These are phyloP conservation scores for Hortaea werneckii DNA, from an alignment of 2,329 filamentous ascomycete species.

Conservation along the genomic window DNA sequence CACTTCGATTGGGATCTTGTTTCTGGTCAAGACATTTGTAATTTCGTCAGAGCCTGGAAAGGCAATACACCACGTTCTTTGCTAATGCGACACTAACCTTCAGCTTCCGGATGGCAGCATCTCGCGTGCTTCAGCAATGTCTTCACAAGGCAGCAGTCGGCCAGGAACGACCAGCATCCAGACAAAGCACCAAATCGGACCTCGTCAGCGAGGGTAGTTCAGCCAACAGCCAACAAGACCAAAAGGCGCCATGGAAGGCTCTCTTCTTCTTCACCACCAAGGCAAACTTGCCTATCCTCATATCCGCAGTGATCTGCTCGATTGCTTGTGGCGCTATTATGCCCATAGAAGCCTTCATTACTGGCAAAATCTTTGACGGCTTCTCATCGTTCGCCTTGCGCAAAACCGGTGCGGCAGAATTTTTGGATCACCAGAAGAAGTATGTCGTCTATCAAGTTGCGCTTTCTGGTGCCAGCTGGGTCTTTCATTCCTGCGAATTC, in stretches of 20 bases:
- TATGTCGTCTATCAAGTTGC: constrained; percentile 54
- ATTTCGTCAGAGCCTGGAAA: no score
- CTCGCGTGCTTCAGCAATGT: neutral
- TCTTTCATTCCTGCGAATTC: constrained; percentile 58
- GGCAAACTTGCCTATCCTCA: constrained; percentile 47
- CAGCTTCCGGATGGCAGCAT: neutral
- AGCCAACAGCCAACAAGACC: constrained; percentile 2
- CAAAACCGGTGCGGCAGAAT: constrained; percentile 35
- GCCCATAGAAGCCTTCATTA: constrained; percentile 57
- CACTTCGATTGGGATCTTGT: neutral
- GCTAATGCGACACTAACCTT: no score
- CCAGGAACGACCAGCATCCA: neutral
- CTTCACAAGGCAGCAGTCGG: neutral
- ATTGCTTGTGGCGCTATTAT: constrained; percentile 51
- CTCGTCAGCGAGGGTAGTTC: neutral
- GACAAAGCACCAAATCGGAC: neutral
- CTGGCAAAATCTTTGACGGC: constrained; percentile 64
- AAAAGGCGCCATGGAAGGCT: constrained; percentile 35
- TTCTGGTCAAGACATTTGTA: neutral
- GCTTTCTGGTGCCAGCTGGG: constrained; percentile 56
- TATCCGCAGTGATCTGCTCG: constrained; percentile 47
- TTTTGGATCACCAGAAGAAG: constrained; percentile 47
- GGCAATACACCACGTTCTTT: no score
- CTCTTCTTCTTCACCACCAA: constrained; percentile 66
- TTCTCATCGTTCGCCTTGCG: constrained; percentile 58